These are phyloP conservation scores for Lactarius quietus DNA, from an alignment of 768 basidiomycete species.

Conservation along the genomic window DNA sequence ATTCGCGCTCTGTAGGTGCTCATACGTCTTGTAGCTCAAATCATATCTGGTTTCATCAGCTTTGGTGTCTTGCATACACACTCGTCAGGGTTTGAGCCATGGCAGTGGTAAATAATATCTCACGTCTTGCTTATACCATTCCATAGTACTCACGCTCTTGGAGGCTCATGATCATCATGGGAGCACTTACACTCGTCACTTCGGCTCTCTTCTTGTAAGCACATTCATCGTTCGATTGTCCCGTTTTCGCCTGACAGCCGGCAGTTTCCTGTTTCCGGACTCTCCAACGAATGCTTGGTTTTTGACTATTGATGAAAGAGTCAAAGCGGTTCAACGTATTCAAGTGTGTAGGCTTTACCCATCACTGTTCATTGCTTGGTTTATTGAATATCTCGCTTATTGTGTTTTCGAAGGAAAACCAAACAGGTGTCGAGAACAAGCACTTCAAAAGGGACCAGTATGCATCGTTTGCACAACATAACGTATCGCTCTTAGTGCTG, in stretches of 20 bases:
- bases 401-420: conserved; percentile 48
- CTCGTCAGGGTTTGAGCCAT: conserved; percentile 54
- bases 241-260: too few species aligned
- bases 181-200: too few species aligned
- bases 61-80: conserved; percentile 22
- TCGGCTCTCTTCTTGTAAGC: too few species aligned
- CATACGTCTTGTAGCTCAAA: too few species aligned
- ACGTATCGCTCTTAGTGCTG: not conserved
- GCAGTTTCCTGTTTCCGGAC: conserved; percentile 52
- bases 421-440: conserved; percentile 82
- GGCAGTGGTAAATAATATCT: conserved; percentile 53
- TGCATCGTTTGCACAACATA: conserved; percentile 30
- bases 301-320: too few species aligned
- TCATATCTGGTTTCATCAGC: too few species aligned
- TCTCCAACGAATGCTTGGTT: too few species aligned
- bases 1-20: not conserved
- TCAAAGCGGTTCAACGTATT: too few species aligned
- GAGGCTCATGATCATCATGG: conserved; percentile 33
- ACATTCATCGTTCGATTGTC: too few species aligned
- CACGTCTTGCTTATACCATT: conserved; percentile 7
- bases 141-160: not conserved
- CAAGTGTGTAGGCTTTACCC: too few species aligned
- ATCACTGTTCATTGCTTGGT: too few species aligned
- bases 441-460: conserved; percentile 77
- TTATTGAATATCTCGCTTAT: too few species aligned